Base-by-base conservation (phyloP, 2,329 filamentous ascomycete species). In the Phialophora macrospora region DNA sequence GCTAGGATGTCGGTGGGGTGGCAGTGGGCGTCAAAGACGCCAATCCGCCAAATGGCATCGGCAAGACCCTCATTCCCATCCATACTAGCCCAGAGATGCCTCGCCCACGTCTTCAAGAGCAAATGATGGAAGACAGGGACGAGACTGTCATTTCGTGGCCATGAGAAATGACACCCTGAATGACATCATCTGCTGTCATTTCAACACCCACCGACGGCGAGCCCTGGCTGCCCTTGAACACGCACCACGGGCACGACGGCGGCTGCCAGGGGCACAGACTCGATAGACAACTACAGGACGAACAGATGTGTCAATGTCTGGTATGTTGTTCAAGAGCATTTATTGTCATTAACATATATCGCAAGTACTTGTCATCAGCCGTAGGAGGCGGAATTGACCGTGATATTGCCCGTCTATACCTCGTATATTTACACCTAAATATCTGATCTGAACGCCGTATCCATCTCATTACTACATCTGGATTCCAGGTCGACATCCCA, bases 1-100 rank as follows among this genome's bases (percentile, higher is more conserved):
- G 83, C 77, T 78, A 88, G 83, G 9, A 85, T 88, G 73, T 89
- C 87, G 52, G 87, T 89, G 7, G 87, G 87, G 73, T 89, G 87
- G 70, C 87, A 89, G 74, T 89, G 87, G 32, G 87, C 86, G 73
- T 89, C 87, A 69, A 82, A 87, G 55, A 89, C 80, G 22, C 86
- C 86, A 30, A 88, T 72, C 49, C 86, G 79, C 86, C 86, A 88
- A 28, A 70, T 62, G 30, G 51, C 60, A 12, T 67, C 68, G 26
- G 56, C 34, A n/a, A 38, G 32, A 28, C 66, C n/a, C 7, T 51
- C 12, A 28, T 52, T n/a, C 26, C 51, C 20, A 9, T 20, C 61
- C 55, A 38, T 60, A 12, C n/a, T 34, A 9, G 5, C 54, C 9
- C 5, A 30, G 52, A 30, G 26, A 30, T 7, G 28, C 17, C 8